These are phyloP conservation scores for Pseudogymnoascus sp. DNA, from an alignment of 2,329 filamentous ascomycete species.

Conservation along the genomic window DNA sequence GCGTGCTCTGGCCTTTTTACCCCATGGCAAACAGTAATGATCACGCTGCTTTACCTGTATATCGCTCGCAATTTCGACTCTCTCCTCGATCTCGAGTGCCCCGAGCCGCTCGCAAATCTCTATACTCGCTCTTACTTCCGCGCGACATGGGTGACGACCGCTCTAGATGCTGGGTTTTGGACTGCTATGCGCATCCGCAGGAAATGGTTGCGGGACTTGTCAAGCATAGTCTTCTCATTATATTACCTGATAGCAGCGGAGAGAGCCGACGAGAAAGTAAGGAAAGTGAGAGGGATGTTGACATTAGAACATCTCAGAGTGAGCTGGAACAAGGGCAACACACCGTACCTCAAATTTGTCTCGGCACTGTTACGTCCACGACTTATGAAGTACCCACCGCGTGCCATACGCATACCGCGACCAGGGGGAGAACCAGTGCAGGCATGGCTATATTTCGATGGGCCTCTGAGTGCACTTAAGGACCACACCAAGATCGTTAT, in stretches of 20 bases:
- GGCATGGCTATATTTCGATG: slow-evolving; percentile 92
- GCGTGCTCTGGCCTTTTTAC: slow-evolving; percentile 66
- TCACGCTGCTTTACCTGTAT: slow-evolving; percentile 88
- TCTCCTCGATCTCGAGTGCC: slow-evolving; percentile 80
- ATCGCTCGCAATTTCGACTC: slow-evolving; percentile 89
- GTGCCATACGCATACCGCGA: slow-evolving; percentile 75
- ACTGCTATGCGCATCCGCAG: slow-evolving; percentile 86
- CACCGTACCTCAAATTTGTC: slow-evolving; percentile 72
- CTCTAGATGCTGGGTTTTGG: slow-evolving; percentile 94
- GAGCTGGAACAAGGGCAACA: slow-evolving; percentile 91
- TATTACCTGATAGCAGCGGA: slow-evolving; percentile 94
- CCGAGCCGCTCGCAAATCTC: slow-evolving; percentile 88
- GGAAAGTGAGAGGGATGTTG: slow-evolving; percentile 76
- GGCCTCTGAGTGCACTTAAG: slow-evolving; percentile 68
- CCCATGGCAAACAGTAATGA: slow-evolving; percentile 79
- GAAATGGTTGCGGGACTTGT: slow-evolving; percentile 74
- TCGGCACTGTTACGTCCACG: slow-evolving; percentile 68
- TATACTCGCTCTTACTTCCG: slow-evolving; percentile 90
- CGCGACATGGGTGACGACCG: slow-evolving; percentile 93
- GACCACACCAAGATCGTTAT: slow-evolving; percentile 72
- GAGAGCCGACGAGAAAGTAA: slow-evolving; percentile 91
- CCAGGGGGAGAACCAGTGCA: slow-evolving; percentile 70
- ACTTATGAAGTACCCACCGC: slow-evolving; percentile 72
- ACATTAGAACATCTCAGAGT: slow-evolving; percentile 88
- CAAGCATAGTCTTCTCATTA: slow-evolving; percentile 73